phyloP scores from a whole-genome alignment of 768 basidiomycete genomes.

The Lyophyllum semitale region DNA sequence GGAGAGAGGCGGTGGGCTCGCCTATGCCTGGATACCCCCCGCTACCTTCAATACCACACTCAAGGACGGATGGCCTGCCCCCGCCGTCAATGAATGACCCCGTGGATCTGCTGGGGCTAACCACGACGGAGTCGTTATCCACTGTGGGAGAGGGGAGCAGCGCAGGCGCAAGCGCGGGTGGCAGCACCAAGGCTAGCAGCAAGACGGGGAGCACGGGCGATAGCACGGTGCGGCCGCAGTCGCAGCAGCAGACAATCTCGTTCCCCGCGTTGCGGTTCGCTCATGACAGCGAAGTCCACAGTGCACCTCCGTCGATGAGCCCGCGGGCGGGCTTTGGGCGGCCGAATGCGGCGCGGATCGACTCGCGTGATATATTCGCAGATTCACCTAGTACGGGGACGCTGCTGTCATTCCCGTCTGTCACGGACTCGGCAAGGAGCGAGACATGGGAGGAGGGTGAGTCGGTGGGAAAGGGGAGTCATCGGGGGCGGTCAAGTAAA shows the following conservation, averaged over 20 bases:
- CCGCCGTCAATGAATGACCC: slow-evolving; percentile 12
- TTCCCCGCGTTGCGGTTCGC: slow-evolving; percentile 31
- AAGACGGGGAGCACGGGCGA: slow-evolving; percentile 4
- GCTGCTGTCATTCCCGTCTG: slow-evolving; percentile 50
- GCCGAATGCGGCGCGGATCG: slow-evolving; percentile 27
- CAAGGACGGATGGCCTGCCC: slow-evolving; percentile 15
- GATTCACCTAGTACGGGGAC: slow-evolving; percentile 30
- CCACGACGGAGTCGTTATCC: slow-evolving; percentile 19
- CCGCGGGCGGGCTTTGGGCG: slow-evolving; percentile 28
- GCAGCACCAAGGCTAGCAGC: slow-evolving; percentile 14
- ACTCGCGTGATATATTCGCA: slow-evolving; percentile 40
- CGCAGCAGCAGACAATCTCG: slow-evolving; percentile 28
- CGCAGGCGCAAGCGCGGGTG: slow-evolving; percentile 13
- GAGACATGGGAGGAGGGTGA: slow-evolving; percentile 39
- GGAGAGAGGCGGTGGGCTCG: slow-evolving; percentile 40
- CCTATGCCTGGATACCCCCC: slow-evolving; percentile 33
- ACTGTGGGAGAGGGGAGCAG: slow-evolving; percentile 10
- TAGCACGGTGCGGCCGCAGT: slow-evolving; percentile 6
- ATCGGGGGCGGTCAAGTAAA: slow-evolving; percentile 39
- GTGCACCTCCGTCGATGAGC: slow-evolving; percentile 47
- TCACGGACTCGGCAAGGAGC: slow-evolving; percentile 51
- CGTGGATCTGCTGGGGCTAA: slow-evolving; percentile 30
- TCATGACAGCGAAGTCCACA: slow-evolving; percentile 37
- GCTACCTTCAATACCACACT: slow-evolving; percentile 30
- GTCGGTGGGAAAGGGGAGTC: slow-evolving; percentile 26